Evolutionary conservation across 257 asterid species (phyloP).

Genomic region (Solanum etuberosum): DNA sequence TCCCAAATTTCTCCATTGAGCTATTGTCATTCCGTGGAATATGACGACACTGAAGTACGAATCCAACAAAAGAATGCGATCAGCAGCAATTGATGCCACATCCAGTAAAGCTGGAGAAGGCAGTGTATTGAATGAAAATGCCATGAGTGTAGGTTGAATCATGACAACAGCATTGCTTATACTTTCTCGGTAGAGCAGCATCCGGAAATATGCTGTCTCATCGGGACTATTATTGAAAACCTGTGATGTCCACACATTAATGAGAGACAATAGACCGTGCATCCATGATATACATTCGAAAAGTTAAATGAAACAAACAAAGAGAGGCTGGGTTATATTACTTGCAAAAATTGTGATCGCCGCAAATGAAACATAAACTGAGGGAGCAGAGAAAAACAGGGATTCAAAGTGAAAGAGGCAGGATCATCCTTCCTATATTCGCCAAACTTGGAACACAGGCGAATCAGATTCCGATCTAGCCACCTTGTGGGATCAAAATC

Average conservation of each 20-base stretch:
- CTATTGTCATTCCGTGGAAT: slow-evolving; percentile 96
- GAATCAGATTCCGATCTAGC: slow-evolving; percentile 91
- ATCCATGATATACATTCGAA: background rate
- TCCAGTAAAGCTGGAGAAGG: slow-evolving; percentile 92
- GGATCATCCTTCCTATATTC: slow-evolving; percentile 96
- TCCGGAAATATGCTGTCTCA: slow-evolving; percentile 97
- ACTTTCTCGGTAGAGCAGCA: slow-evolving; percentile 80
- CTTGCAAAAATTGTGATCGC: slow-evolving; percentile 96
- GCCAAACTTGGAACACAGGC: slow-evolving; percentile 90
- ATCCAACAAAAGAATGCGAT: slow-evolving; percentile 88
- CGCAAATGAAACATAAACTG: slow-evolving; percentile 96
- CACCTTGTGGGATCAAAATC: slow-evolving; percentile 92
- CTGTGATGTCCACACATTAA: slow-evolving; percentile 24
- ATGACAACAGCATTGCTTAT: slow-evolving; percentile 88
- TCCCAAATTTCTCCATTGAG: slow-evolving; percentile 98
- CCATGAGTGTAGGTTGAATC: slow-evolving; percentile 90
- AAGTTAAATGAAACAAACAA: background rate
- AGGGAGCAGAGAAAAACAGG: slow-evolving; percentile 76
- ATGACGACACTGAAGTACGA: slow-evolving; percentile 85
- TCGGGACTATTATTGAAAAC: slow-evolving; percentile 98
- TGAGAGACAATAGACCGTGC: background rate
- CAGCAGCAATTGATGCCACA: slow-evolving; percentile 82
- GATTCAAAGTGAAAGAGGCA: slow-evolving; percentile 71
- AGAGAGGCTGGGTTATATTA: slow-evolving; percentile 9
- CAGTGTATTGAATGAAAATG: slow-evolving; percentile 73